phyloP scores from a whole-genome alignment of 352 stramenopile genomes.

The Poterioochromonas sp. region DNA sequence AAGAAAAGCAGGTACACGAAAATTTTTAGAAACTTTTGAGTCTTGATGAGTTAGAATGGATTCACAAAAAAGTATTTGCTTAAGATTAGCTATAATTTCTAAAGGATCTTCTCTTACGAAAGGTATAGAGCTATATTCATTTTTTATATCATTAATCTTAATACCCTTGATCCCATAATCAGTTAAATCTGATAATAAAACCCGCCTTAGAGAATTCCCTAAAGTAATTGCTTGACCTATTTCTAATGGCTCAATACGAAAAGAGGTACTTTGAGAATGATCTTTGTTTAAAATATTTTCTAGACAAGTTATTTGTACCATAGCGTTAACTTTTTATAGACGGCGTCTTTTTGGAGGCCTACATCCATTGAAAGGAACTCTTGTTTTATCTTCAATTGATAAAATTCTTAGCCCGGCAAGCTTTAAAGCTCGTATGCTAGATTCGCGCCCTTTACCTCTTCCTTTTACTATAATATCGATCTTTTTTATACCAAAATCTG shows the following conservation, averaged over 20 bases:
- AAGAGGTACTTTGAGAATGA: slow-evolving; percentile 8
- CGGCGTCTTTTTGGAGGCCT: slow-evolving; percentile 37
- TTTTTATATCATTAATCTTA: slow-evolving; percentile 26
- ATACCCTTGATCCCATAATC: slow-evolving; percentile 29
- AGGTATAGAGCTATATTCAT: slow-evolving; percentile 11
- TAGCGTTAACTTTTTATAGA: slow-evolving; percentile 34
- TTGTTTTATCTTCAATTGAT: slow-evolving; percentile 44
- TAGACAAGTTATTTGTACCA: slow-evolving; percentile 32
- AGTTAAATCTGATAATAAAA: slow-evolving; percentile 39
- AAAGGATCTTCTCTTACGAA: slow-evolving; percentile 33
- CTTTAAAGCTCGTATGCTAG: slow-evolving; percentile 42
- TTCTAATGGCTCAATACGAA: slow-evolving; percentile 33
- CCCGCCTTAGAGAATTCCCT: slow-evolving; percentile 31
- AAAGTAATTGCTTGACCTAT: slow-evolving; percentile 38
- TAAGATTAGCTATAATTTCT: slow-evolving; percentile 38
- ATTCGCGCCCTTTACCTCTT: slow-evolving; percentile 38
- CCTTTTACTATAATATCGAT: slow-evolving; percentile 39
- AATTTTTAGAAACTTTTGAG: no score
- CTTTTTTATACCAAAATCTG: slow-evolving; percentile 40
- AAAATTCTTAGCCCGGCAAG: slow-evolving; percentile 42
- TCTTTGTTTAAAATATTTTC: slow-evolving; percentile 32
- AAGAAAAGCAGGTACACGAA: no score
- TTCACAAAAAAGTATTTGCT: slow-evolving; percentile 33
- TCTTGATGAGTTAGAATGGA: no score
- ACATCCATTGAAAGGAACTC: slow-evolving; percentile 45